A percentile compares a stretch with the other conserved stretches of the same genome.
Evolutionary conservation across 1,284 basidiomycete species (phyloP).

Genomic region (Caloboletus firmus): DNA sequence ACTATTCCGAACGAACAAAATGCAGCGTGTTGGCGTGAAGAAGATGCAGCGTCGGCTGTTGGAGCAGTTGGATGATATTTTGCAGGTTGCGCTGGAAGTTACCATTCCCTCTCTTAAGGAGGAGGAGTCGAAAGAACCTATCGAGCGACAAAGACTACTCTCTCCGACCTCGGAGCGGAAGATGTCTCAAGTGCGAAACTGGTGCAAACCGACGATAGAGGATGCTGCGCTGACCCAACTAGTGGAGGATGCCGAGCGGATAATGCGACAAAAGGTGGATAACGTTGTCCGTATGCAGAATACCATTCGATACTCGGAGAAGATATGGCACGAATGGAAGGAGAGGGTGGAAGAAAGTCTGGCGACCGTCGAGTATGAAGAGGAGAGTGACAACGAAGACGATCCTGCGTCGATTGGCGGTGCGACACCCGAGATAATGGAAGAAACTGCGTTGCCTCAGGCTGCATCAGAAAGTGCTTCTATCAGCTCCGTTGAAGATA

Average conservation of each 20-base stretch:
- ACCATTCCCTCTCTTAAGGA: constrained; percentile 89
- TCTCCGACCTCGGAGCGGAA: constrained; percentile 85
- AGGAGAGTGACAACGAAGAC: constrained; percentile 41
- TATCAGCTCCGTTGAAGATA: constrained; percentile 35
- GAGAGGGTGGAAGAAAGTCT: constrained; percentile 77
- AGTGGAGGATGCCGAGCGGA: constrained; percentile 81
- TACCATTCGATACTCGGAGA: constrained; percentile 96
- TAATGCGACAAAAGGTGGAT: constrained; percentile 92
- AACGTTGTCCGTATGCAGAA: constrained; percentile 97
- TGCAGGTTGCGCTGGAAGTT: constrained; percentile 79
- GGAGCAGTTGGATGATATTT: constrained; percentile 82
- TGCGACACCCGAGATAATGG: constrained; percentile 15
- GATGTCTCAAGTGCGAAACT: constrained; percentile 77
- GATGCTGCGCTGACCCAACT: constrained; percentile 84
- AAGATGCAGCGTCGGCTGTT: constrained; percentile 80
- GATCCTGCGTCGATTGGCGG: constrained; percentile 44
- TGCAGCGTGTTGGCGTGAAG: constrained; percentile 78
- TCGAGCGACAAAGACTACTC: constrained; percentile 88
- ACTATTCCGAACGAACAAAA: constrained; percentile 67
- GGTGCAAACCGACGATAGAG: constrained; percentile 82
- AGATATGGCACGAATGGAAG: constrained; percentile 97
- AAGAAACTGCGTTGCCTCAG: constrained; percentile 5
- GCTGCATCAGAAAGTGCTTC: constrained; percentile 47
- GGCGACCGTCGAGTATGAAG: constrained; percentile 52
- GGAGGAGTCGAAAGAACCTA: constrained; percentile 86